Evolutionary conservation across 139 green algal species (phyloP).

Genomic region (Nannochloris sp.): DNA sequence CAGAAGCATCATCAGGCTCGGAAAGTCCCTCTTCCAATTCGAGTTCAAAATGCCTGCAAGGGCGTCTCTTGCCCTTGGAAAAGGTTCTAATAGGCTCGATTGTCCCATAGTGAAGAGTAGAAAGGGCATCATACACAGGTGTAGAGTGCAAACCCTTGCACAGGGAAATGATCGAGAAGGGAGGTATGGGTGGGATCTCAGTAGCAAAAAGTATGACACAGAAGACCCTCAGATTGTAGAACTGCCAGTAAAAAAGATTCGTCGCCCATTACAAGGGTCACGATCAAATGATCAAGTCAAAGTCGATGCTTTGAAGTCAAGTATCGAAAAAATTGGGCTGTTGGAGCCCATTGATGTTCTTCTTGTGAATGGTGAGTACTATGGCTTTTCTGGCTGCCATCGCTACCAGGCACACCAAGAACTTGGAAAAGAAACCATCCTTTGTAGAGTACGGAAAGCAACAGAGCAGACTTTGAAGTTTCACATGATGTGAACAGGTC

Average conservation of each 20-base stretch:
- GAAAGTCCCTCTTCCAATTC: no score
- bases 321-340: conserved; percentile 72
- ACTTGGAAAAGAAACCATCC: conserved; percentile 69
- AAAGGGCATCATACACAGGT: no score
- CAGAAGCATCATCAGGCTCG: no score
- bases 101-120: no score
- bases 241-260: conserved; percentile 37
- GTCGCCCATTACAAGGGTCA: conserved; percentile 39
- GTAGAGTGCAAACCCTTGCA: no score
- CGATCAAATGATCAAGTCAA: conserved; percentile 67
- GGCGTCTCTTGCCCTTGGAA: no score
- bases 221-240: conserved; percentile 22
- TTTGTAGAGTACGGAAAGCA: conserved; percentile 72
- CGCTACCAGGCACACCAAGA: conserved; percentile 58
- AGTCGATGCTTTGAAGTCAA: conserved; percentile 71
- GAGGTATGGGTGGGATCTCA: neutral
- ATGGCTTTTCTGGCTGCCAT: conserved; percentile 86
- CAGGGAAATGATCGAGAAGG: neutral
- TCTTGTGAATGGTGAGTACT: conserved; percentile 67
- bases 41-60: no score
- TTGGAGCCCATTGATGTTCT: conserved; percentile 78
- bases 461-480: conserved; percentile 51
- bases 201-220: neutral
- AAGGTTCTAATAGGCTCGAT: no score
- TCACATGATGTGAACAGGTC: conserved; percentile 58